Evolutionary conservation across 73 alveolate genomes (phyloP).

Genomic region (Paramecium sonneborni): DNA sequence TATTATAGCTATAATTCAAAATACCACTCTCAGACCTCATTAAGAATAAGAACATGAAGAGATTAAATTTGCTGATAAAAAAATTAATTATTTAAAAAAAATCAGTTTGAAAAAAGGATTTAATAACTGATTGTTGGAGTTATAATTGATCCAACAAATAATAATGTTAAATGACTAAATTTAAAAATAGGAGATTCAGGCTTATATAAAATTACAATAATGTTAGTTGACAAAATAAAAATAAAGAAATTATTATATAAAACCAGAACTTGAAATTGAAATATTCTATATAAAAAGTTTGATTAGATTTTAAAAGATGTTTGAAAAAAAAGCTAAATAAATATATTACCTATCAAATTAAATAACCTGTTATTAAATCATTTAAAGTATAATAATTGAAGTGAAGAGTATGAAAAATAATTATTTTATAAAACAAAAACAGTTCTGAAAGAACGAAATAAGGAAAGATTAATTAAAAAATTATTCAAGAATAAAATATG

Average conservation of each 20-base stretch:
- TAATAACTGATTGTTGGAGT: not conserved
- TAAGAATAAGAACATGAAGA: not conserved
- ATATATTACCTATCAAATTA: not conserved
- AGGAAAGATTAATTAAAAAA: not conserved
- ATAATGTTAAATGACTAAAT: not conserved
- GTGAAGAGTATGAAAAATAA: not conserved
- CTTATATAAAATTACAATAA: not conserved
- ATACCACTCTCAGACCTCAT: not conserved
- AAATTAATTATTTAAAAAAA: not conserved
- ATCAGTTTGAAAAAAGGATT: not conserved
- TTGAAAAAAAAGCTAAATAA: not conserved
- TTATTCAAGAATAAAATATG: not conserved
- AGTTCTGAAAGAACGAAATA: not conserved
- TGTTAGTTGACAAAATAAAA: not conserved
- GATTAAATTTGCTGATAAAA: not conserved
- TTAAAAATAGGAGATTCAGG: not conserved
- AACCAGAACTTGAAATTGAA: slow-evolving; percentile 9
- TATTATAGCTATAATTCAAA: too few relatives aligned
- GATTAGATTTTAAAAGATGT: not conserved
- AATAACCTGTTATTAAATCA: slow-evolving; percentile 14
- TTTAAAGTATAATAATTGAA: not conserved
- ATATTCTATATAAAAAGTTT: not conserved
- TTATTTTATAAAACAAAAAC: not conserved
- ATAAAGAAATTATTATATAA: not conserved
- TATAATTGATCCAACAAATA: not conserved